phyloP scores from a whole-genome alignment of 495 filamentous ascomycete genomes.

The Aspergillus bertholletiae region DNA sequence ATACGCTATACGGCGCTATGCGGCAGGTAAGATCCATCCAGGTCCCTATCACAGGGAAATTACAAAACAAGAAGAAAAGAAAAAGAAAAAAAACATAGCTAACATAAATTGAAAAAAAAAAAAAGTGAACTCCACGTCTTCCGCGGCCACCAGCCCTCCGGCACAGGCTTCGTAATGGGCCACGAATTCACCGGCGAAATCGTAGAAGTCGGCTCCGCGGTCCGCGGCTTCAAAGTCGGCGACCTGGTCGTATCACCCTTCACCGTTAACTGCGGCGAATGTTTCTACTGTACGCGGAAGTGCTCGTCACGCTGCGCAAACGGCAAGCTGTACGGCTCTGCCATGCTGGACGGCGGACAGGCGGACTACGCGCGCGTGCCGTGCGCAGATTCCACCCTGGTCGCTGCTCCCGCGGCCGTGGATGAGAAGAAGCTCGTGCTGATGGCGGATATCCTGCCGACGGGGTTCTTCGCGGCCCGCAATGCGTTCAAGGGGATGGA shows the following conservation, averaged over 20 bases:
- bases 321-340: slow-evolving; percentile 65
- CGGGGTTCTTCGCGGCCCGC: slow-evolving; percentile 76
- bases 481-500: slow-evolving; percentile 66
- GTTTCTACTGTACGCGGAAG: slow-evolving; percentile 72
- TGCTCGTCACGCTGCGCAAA: slow-evolving; percentile 57
- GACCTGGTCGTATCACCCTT: slow-evolving; percentile 75
- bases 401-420: slow-evolving; percentile 64
- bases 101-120: no score
- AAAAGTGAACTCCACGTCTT: slow-evolving; percentile 77
- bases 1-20: slow-evolving; percentile 81
- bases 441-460: slow-evolving; percentile 57
- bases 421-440: slow-evolving; percentile 73
- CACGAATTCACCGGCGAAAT: slow-evolving; percentile 73
- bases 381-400: slow-evolving; percentile 71
- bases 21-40: slow-evolving; percentile 61
- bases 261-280: slow-evolving; percentile 63
- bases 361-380: slow-evolving; percentile 85
- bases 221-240: slow-evolving; percentile 61
- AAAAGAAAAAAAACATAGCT: no score
- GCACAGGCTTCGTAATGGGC: slow-evolving; percentile 56
- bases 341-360: slow-evolving; percentile 72
- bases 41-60: neutral
- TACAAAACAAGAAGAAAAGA: no score
- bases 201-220: slow-evolving; percentile 52
- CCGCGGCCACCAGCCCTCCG: slow-evolving; percentile 64